Evolutionary conservation across 2,329 filamentous ascomycete genomes (phyloP), one percentile per base, ranked within the genome.

Genomic region (Emericellopsis atlantica): DNA sequence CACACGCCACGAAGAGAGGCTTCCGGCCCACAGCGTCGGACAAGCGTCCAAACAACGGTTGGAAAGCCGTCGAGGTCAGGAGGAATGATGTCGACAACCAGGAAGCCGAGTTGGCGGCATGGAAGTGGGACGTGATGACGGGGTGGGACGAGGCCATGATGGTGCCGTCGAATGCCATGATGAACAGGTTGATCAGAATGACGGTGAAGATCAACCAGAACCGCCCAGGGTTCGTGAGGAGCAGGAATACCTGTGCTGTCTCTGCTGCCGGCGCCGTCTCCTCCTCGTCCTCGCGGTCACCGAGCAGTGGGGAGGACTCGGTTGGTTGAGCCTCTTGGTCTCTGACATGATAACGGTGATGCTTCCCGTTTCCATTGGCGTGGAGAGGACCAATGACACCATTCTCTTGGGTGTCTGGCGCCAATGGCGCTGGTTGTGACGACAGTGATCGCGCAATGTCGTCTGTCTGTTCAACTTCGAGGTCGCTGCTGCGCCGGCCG

Each of bases 11-110:
- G 50, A 84, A 87, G 2, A 81, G 69, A 15, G 67, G 62, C 44
- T 79, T 83, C 36, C 84, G 67, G 10, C 84, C 84, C 44, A 88
- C 61, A 0, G 80, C 78, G 58, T 90, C 84, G 2, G 82, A 87
- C 2, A 88, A 56, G 2, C 84, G 72, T 4, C 83, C 84, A 47
- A 85, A 74, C 1, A 90, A 62, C 1, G 85, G 84, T 58, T 88
- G 81, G 43, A 86, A 81, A 21, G 80, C 76, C 1, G 84, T 88
- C 4, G 77, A 84, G 0, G 84, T 87, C 32, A 92, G 67, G 31
- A 90, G 60, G 48, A 88, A 90, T 0, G 82, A 76, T 0, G 84
- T 90, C 2, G 83, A 87, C 5, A 90, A 67, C 85, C 85, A 92
- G 2, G 84, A 87, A 4, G 85, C 85, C 37, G 77, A 77, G 56